These are phyloP conservation scores for Schizopora paradoxa DNA, from an alignment of 1,284 basidiomycete genomes.

Conservation along the genomic window DNA sequence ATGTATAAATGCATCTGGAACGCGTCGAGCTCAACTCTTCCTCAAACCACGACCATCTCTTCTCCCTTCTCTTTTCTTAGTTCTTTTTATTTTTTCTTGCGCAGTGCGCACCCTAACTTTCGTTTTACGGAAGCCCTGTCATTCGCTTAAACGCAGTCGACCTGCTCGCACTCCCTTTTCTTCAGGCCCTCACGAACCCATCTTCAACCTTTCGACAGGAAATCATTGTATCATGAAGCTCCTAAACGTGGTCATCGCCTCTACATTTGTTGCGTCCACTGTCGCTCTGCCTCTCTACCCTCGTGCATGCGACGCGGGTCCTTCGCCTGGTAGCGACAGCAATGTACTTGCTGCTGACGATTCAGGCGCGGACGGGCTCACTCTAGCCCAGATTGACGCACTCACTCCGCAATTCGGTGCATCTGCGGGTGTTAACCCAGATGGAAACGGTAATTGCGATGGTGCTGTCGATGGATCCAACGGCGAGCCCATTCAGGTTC, in stretches of 20 bases:
- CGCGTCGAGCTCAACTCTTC: background rate
- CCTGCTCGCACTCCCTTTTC: constrained; percentile 13
- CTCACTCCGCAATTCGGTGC: constrained; percentile 25
- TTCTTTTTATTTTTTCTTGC: constrained; percentile 25
- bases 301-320: constrained; percentile 17
- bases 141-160: constrained; percentile 15
- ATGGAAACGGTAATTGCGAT: constrained; percentile 47
- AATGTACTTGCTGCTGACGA: constrained; percentile 1
- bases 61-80: constrained; percentile 18
- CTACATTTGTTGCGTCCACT: constrained; percentile 32
- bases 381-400: constrained; percentile 15
- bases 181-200: constrained; percentile 19
- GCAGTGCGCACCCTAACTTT: constrained; percentile 20
- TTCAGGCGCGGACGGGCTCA: constrained; percentile 11
- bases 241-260: constrained; percentile 25
- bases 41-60: constrained; percentile 10
- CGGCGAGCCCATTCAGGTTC: constrained; percentile 50
- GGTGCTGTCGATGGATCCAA: constrained; percentile 46
- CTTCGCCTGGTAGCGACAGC: constrained; percentile 15
- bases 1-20: no score
- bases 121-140: constrained; percentile 16
- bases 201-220: background rate
- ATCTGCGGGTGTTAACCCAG: constrained; percentile 20
- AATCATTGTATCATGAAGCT: constrained; percentile 16
- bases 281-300: constrained; percentile 36